These are phyloP conservation scores for Trichoderma semiorbis DNA, from an alignment of 2,329 filamentous ascomycete species.

Conservation along the genomic window DNA sequence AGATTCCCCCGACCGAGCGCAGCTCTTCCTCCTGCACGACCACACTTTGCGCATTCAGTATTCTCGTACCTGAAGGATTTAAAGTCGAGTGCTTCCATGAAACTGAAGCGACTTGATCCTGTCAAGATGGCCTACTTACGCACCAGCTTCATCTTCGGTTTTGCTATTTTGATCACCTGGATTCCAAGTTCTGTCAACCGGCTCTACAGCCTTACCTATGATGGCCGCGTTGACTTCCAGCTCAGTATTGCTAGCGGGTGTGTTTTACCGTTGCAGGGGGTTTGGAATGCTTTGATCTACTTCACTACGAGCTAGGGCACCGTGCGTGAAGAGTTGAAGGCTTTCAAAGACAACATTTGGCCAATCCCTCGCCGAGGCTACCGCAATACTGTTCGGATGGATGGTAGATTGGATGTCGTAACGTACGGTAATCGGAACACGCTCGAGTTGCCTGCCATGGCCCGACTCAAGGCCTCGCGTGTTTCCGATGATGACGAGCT, in stretches of 20 bases:
- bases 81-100: conserved; percentile 31
- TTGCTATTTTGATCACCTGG: conserved; percentile 59
- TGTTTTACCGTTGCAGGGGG: conserved; percentile 72
- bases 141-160: conserved; percentile 58
- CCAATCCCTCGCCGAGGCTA: conserved; percentile 10
- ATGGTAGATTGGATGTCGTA: conserved; percentile 27
- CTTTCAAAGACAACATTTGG: conserved; percentile 20
- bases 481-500: conserved; percentile 16
- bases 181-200: conserved; percentile 69
- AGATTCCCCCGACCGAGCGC: conserved; percentile 26
- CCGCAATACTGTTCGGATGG: conserved; percentile 25
- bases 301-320: conserved; percentile 58
- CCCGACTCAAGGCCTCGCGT: neutral
- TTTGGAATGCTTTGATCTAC: conserved; percentile 79
- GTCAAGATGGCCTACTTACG: conserved; percentile 58
- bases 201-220: conserved; percentile 60
- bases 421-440: conserved; percentile 24
- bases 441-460: conserved; percentile 22
- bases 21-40: conserved; percentile 27
- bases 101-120: conserved; percentile 43
- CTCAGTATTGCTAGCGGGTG: conserved; percentile 67
- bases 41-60: conserved; percentile 18
- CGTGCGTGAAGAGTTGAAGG: conserved; percentile 28
- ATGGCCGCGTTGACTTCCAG: conserved; percentile 51
- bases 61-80: conserved; percentile 25